Evolutionary conservation across 371 early-diverging fungal genomes (phyloP).

Genomic region (Scutellospora calospora): DNA sequence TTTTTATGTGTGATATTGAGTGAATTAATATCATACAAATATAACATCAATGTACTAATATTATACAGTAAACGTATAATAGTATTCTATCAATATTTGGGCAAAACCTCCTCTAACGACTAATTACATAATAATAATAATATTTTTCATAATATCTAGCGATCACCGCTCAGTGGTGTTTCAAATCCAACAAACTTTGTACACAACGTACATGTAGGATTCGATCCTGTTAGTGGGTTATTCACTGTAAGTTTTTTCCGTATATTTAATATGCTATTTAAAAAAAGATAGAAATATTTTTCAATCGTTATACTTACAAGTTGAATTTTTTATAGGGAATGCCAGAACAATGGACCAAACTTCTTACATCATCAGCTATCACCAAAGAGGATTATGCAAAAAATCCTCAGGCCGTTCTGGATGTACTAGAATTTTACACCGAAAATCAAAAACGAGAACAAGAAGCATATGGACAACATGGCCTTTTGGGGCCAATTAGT

Average conservation of each 20-base stretch:
- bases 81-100: too few relatives aligned
- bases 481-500: slow-evolving; percentile 44
- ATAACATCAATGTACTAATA: too few relatives aligned
- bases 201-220: slow-evolving; percentile 96
- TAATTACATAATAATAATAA: neutral
- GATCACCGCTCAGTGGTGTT: slow-evolving; percentile 87
- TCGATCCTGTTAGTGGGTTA: slow-evolving; percentile 91
- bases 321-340: slow-evolving; percentile 74
- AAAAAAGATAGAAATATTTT: neutral
- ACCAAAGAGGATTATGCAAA: slow-evolving; percentile 95
- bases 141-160: slow-evolving; percentile 51
- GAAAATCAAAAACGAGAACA: slow-evolving; percentile 72
- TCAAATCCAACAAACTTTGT: slow-evolving; percentile 95
- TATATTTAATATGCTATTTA: neutral
- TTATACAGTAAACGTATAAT: too few relatives aligned
- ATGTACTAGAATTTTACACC: slow-evolving; percentile 96
- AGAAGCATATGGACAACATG: slow-evolving; percentile 56
- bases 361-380: slow-evolving; percentile 90
- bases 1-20: neutral
- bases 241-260: slow-evolving; percentile 76
- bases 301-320: neutral
- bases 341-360: slow-evolving; percentile 92
- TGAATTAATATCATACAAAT: neutral
- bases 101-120: too few relatives aligned
- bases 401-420: slow-evolving; percentile 97